phyloP scores from a whole-genome alignment of 495 filamentous ascomycete genomes.

The Immersiella caudata region DNA sequence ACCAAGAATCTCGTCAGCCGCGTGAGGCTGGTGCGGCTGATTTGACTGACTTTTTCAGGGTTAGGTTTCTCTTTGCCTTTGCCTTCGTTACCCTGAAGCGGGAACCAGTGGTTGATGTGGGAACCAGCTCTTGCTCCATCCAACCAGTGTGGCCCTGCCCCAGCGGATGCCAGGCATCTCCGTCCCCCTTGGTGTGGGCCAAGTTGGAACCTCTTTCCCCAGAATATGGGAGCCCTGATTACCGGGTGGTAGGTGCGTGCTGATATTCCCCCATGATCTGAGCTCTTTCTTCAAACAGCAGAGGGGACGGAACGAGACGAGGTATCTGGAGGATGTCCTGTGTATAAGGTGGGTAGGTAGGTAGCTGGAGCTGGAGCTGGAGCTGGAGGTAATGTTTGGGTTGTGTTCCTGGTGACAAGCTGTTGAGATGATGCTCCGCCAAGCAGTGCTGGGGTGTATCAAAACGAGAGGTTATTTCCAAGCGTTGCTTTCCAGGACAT shows the following conservation, averaged over 20 bases:
- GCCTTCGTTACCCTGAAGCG: not conserved
- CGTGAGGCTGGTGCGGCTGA: conserved; percentile 14
- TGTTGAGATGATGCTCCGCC: too few relatives aligned
- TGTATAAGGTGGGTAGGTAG: not conserved
- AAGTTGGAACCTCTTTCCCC: not conserved
- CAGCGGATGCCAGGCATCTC: not conserved
- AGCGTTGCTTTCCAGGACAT: not conserved
- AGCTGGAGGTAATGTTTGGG: not conserved
- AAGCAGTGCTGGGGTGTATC: not conserved
- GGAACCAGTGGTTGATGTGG: not conserved
- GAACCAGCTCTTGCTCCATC: not conserved
- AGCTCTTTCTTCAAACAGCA: not conserved
- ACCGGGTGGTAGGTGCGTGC: not conserved
- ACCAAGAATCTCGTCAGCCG: not conserved
- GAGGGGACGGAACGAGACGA: not conserved
- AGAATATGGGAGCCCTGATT: not conserved
- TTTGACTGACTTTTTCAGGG: not conserved
- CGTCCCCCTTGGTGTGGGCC: not conserved
- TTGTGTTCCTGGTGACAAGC: too few relatives aligned
- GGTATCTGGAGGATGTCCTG: not conserved
- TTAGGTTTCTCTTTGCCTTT: not conserved
- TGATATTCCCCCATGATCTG: not conserved
- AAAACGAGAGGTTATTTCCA: not conserved
- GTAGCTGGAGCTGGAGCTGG: not conserved
- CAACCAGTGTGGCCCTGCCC: not conserved